Conservation (phyloP, 345 rosid genomes). For the Anacardium occidentale region DNA sequence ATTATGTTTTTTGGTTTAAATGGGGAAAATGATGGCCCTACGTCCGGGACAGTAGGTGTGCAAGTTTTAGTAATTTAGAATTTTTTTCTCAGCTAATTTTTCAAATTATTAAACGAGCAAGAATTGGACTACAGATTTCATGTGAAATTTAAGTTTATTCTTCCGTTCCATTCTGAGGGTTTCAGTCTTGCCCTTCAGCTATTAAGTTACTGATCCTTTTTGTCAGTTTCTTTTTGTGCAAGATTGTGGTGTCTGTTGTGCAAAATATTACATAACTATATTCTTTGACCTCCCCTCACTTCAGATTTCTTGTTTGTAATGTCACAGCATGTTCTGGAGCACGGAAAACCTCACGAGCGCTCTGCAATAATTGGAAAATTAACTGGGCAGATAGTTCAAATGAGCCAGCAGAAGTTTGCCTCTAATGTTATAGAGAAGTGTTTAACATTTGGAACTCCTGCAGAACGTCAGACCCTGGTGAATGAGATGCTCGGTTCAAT, state of each 20-base stretch:
- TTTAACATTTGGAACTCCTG: constrained; percentile 69
- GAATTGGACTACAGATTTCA: neutral
- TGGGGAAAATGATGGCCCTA: neutral
- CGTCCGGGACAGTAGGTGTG: neutral
- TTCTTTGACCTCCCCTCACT: neutral
- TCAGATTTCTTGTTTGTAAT: constrained; percentile 11
- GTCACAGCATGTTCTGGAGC: constrained; percentile 91
- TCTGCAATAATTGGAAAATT: constrained; percentile 66
- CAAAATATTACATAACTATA: neutral
- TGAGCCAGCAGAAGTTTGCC: constrained; percentile 99
- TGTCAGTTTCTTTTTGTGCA: neutral
- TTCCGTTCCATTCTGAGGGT: neutral
- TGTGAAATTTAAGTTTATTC: neutral
- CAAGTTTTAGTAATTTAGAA: neutral
- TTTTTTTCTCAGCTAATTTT: neutral
- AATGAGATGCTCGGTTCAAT: constrained; percentile 97
- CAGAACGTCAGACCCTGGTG: constrained; percentile 72
- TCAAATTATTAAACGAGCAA: neutral
- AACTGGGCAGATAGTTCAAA: constrained; percentile 83
- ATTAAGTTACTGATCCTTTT: neutral
- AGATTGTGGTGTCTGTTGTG: neutral
- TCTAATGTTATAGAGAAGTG: constrained; percentile 96
- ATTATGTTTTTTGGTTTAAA: neutral
- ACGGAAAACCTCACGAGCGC: constrained; percentile 87
- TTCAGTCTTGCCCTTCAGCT: neutral